phyloP scores from a whole-genome alignment of 495 filamentous ascomycete species.

The Neurospora sp. region DNA sequence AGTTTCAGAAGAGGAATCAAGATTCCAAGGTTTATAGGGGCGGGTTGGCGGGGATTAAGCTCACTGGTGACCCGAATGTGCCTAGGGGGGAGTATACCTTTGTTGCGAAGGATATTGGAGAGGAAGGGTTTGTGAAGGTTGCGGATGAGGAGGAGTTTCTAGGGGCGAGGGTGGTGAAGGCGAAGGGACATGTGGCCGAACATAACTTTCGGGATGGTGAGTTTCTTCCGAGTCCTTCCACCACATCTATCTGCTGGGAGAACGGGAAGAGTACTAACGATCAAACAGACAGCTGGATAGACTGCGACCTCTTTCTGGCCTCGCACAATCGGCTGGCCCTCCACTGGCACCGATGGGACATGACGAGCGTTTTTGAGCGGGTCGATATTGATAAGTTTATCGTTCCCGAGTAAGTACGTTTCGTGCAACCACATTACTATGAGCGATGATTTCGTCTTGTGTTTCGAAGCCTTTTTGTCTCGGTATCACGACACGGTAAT shows the following conservation, averaged over 20 bases:
- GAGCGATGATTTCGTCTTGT: background rate
- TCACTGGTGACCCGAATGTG: conserved; percentile 85
- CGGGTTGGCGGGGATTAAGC: conserved; percentile 68
- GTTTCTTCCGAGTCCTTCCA: conserved; percentile 10
- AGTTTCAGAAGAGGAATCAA: conserved; percentile 24
- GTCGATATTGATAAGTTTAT: conserved; percentile 61
- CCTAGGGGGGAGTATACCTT: conserved; percentile 79
- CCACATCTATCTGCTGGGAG: background rate
- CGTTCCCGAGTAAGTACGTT: conserved; percentile 2
- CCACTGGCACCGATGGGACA: conserved; percentile 70
- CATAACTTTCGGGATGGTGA: conserved; percentile 60
- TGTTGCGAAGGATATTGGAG: conserved; percentile 63
- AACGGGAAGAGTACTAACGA: background rate
- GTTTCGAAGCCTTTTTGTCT: background rate
- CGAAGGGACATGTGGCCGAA: conserved; percentile 65
- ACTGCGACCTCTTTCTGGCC: conserved; percentile 67
- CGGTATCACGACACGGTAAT: background rate
- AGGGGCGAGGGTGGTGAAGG: conserved; percentile 66
- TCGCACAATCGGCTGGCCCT: conserved; percentile 69
- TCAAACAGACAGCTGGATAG: conserved; percentile 55
- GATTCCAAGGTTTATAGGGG: conserved; percentile 42
- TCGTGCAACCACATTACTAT: background rate
- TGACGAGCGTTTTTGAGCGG: conserved; percentile 71
- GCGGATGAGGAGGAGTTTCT: conserved; percentile 53
- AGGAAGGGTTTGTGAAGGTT: conserved; percentile 37